These are phyloP conservation scores for Chytriomyces sp. DNA, from an alignment of 192 early-diverging fungal genomes.

Conservation along the genomic window DNA sequence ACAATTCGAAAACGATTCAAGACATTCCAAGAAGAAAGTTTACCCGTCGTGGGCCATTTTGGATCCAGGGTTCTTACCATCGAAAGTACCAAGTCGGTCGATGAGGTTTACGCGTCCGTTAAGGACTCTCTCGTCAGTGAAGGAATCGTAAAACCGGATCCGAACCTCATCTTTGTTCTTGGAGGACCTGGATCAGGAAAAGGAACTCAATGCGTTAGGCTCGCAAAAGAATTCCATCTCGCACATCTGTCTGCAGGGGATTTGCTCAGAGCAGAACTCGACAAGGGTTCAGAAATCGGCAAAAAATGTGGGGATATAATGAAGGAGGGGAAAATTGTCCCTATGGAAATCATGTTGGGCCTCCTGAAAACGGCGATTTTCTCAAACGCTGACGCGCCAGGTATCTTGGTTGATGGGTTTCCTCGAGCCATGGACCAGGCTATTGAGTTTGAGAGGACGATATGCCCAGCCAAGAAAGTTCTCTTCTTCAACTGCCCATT, in stretches of 20 bases:
- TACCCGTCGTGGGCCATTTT: constrained; percentile 59
- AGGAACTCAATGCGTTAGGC: constrained; percentile 86
- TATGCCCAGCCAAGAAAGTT: constrained; percentile 17
- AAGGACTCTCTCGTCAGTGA: background rate
- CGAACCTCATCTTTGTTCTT: constrained; percentile 47
- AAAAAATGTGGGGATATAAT: constrained; percentile 81
- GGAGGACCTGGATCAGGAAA: constrained; percentile 58
- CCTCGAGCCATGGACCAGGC: constrained; percentile 58
- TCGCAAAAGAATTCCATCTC: constrained; percentile 88
- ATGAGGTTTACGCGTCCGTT: background rate
- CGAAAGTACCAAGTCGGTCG: constrained; percentile 32
- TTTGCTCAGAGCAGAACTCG: constrained; percentile 84
- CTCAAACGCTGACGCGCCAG: constrained; percentile 33
- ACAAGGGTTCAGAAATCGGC: constrained; percentile 51
- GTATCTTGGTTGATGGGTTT: constrained; percentile 59
- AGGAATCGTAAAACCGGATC: background rate
- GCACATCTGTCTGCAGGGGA: constrained; percentile 95
- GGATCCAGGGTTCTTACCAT: constrained; percentile 33
- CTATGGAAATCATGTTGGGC: constrained; percentile 52
- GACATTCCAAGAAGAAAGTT: constrained; percentile 53
- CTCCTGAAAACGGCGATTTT: constrained; percentile 41
- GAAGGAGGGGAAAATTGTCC: constrained; percentile 90
- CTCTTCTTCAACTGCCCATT: constrained; percentile 55
- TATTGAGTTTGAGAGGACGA: constrained; percentile 48
- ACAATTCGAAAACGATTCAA: constrained; percentile 61